Percentiles rank a stretch among this genome's conserved stretches.
These are phyloP conservation scores for Vitis cinerea DNA, from an alignment of 164 flowering plant genomes.

Conservation along the genomic window DNA sequence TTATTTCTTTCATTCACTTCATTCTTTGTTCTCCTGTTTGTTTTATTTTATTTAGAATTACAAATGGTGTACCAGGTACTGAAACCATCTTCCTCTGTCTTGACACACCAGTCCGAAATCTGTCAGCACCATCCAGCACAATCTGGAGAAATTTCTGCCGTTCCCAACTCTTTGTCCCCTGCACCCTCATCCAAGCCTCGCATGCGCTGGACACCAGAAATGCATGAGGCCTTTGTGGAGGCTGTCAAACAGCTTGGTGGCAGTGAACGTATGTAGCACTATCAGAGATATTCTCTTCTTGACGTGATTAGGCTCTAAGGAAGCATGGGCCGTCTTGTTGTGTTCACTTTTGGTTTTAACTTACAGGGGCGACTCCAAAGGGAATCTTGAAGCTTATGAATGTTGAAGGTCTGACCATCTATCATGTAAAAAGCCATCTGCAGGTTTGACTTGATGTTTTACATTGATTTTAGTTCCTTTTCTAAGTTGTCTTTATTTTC, in stretches of 20 bases:
- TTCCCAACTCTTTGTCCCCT: conserved; percentile 18
- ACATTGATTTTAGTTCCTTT: neutral
- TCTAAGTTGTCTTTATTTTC: neutral
- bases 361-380: conserved; percentile 75
- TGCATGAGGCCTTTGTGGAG: conserved; percentile 71
- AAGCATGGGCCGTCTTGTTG: neutral
- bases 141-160: conserved; percentile 18
- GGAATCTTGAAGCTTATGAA: conserved; percentile 76
- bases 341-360: neutral
- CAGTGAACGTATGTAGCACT: conserved; percentile 48
- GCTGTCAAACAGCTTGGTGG: conserved; percentile 72
- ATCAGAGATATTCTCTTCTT: neutral
- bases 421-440: conserved; percentile 83
- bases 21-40: neutral
- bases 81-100: conserved; percentile 16
- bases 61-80: conserved; percentile 15
- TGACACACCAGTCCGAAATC: conserved; percentile 15
- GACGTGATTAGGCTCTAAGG: neutral
- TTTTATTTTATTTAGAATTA: neutral
- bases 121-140: conserved; percentile 20
- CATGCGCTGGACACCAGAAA: conserved; percentile 80
- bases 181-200: conserved; percentile 36
- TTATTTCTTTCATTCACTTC: no score
- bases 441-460: conserved; percentile 40
- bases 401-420: conserved; percentile 66